Evolutionary conservation across 1,284 basidiomycete genomes (phyloP), one percentile per base, ranked within the genome.

Genomic region (Leucoagaricus sp.): DNA sequence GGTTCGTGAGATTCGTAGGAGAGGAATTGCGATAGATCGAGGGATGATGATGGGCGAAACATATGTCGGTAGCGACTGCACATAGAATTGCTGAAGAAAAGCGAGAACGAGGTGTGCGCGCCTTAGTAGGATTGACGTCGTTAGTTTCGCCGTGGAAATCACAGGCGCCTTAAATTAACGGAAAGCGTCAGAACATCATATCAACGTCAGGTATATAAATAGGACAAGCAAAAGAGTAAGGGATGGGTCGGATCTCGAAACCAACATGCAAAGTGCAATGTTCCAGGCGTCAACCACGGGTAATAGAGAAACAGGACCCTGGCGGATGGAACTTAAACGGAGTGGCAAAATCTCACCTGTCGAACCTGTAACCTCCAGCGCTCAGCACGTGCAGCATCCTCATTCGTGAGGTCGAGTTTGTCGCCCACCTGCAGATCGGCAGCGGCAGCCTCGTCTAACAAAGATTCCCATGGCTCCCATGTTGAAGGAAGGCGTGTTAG

Each of bases 1-100:
- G 44, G 86, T 75, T 0, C 79, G 72, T 5, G 87, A 91, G 28
- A 96, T 80, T 56, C 84, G 79, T 4, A 94, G 80, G 23, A 94
- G 79, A 0, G 94, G 96, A 4, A 96, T 72, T 1, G 92, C 82
- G 58, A 98, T 77, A 1, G 87, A 76, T 0, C 79, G 73, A 9
- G 94, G 95, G 50, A 97, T 86, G 34, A 77, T 69, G 48, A 89
- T 75, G 2, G 77, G 75, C 3, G 49, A 33, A 4, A 73, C 72
- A 26, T 74, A 67, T 0, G 78, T 72, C 1, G 86, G 84, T 12
- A 84, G 79, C 4, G 86, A 84, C 68, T 97, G 93, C 40, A 94
- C 84, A 72, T 96, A 98, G 65, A 94, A 91, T 73, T 97, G 94
- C 67, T 92, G 82, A 47, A 93, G 78, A 77, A 88, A 96, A 4